Evolutionary conservation across 225 moss, liverwort and hornwort genomes (phyloP).

Genomic region (Thuidium tamariscinum): DNA sequence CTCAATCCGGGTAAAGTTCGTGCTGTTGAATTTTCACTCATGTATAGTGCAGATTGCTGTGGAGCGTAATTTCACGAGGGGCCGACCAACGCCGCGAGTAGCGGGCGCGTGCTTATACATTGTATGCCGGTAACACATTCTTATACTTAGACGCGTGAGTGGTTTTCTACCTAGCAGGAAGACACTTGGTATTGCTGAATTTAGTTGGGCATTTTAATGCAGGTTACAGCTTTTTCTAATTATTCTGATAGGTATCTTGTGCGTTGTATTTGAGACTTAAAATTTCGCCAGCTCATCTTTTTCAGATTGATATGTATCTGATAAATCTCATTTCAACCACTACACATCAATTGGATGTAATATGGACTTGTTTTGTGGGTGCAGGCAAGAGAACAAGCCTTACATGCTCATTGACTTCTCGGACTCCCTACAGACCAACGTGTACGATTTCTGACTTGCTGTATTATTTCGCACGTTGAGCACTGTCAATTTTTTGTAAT

Average conservation of each 20-base stretch:
- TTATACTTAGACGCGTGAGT: conserved; percentile 20
- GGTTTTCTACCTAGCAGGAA: not conserved
- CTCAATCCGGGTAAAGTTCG: not conserved
- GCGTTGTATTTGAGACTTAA: not conserved
- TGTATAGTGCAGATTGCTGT: conserved; percentile 67
- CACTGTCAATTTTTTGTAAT: not conserved
- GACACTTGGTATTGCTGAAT: not conserved
- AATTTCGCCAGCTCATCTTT: not conserved
- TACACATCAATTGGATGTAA: not conserved
- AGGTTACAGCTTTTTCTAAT: not conserved
- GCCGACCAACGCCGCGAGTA: conserved; percentile 89
- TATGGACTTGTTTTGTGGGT: not conserved
- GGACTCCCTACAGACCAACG: conserved; percentile 93
- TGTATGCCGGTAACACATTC: conserved; percentile 95
- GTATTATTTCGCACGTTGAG: not conserved
- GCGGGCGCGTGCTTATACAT: conserved; percentile 98
- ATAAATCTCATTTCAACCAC: not conserved
- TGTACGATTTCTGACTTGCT: conserved; percentile 39
- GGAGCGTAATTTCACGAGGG: conserved; percentile 97
- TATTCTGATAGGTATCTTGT: not conserved
- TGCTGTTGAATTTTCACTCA: not conserved
- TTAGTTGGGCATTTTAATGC: not conserved
- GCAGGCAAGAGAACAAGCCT: conserved; percentile 98
- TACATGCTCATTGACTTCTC: conserved; percentile 99
- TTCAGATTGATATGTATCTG: not conserved